A percentile compares a stretch with the other conserved stretches of the same genome.
Conservation (phyloP, 441 rosid genomes). For the Syzygium syzygioides region DNA sequence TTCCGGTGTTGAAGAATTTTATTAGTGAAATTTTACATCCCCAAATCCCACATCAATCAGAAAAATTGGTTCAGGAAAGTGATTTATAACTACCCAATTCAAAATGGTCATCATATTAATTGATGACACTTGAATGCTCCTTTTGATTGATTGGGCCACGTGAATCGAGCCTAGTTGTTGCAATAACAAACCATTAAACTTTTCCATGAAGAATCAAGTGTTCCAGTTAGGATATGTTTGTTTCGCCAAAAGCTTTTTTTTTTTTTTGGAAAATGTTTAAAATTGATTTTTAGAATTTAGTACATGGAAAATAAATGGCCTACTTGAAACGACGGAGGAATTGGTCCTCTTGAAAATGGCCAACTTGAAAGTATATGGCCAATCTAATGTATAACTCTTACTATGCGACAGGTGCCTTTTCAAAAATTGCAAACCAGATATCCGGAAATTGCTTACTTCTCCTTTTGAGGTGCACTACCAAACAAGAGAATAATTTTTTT, state of each 20-base stretch:
- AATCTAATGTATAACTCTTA: background rate
- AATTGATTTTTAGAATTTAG: background rate
- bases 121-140: background rate
- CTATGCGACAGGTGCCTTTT: background rate
- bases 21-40: background rate
- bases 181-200: background rate
- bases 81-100: background rate
- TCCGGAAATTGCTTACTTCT: background rate
- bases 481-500: background rate
- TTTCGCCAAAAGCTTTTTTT: fast-evolving
- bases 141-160: background rate
- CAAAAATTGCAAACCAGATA: background rate
- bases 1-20: background rate
- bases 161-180: background rate
- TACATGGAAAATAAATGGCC: background rate
- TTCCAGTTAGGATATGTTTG: background rate
- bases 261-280: background rate
- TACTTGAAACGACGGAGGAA: background rate
- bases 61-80: background rate
- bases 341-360: too few relatives aligned
- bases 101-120: background rate
- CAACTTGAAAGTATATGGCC: too few relatives aligned
- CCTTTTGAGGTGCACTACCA: background rate
- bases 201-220: background rate
- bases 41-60: background rate